A percentile compares a stretch with the other conserved stretches of the same genome.
These are phyloP conservation scores for Neofusicoccum ribis DNA, from an alignment of 2,329 filamentous ascomycete species.

Conservation along the genomic window DNA sequence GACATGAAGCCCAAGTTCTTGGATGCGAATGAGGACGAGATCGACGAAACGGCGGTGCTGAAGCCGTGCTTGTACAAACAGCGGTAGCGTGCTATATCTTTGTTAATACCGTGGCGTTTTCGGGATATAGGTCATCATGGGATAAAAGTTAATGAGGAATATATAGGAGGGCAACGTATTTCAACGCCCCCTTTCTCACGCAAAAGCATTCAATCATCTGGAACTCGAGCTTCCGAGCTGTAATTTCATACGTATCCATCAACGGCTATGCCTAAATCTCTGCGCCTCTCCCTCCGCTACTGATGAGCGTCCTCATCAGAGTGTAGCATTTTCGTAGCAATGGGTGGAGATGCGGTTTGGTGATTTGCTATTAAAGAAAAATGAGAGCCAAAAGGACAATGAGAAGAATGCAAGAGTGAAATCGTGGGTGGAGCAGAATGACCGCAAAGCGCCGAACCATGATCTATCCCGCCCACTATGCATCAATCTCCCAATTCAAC, in stretches of 20 bases:
- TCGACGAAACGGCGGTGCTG: conserved; percentile 65
- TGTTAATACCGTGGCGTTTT: background rate
- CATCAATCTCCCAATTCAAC: conserved; percentile 12
- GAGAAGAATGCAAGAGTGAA: conserved; percentile 4
- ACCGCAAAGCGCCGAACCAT: conserved; percentile 18
- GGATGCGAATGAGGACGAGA: conserved; percentile 48
- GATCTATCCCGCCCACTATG: conserved; percentile 20
- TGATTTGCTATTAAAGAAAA: background rate
- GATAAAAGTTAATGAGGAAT: background rate
- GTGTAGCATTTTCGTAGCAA: background rate
- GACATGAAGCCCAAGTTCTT: conserved; percentile 42
- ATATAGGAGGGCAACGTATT: background rate
- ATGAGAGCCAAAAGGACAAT: conserved; percentile 1
- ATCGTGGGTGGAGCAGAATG: conserved; percentile 1
- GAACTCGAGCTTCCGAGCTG: background rate
- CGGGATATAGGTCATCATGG: background rate
- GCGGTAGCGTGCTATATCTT: conserved; percentile 52
- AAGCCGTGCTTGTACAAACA: conserved; percentile 98
- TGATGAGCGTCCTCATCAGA: background rate
- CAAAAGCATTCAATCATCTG: background rate
- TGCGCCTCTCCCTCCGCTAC: background rate
- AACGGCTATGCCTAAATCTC: background rate
- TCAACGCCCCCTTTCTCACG: background rate
- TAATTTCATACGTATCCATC: background rate
- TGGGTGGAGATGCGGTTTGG: background rate